phyloP scores from a whole-genome alignment of 768 basidiomycete species.

The Xanthoconium purpureum region DNA sequence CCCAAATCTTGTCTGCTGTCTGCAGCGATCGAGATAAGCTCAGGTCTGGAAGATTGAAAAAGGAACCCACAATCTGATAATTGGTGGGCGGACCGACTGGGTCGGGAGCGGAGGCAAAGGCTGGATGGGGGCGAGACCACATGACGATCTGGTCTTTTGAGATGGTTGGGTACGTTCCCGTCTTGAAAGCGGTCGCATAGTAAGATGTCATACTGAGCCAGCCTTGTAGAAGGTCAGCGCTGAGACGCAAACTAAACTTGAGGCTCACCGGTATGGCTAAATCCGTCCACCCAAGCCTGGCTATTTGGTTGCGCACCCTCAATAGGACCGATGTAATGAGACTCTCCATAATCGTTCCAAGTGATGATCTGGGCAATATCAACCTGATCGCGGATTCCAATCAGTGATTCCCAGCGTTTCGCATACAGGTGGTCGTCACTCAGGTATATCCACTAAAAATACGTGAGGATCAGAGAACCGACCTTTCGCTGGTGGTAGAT shows the following conservation, averaged over 20 bases:
- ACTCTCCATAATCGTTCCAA: slow-evolving; percentile 78
- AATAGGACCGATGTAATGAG: slow-evolving; percentile 77
- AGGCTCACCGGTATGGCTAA: slow-evolving; percentile 45
- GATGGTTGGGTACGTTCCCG: slow-evolving; percentile 56
- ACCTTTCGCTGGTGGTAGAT: background rate
- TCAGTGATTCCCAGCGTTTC: slow-evolving; percentile 65
- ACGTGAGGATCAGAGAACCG: background rate
- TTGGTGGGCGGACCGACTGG: slow-evolving; percentile 53
- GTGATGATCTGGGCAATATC: slow-evolving; percentile 62
- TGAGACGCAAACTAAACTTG: background rate
- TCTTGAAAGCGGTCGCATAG: slow-evolving; percentile 72
- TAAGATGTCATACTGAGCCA: slow-evolving; percentile 66
- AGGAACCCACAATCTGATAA: slow-evolving; percentile 48
- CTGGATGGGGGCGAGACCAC: slow-evolving; percentile 71
- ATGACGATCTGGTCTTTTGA: slow-evolving; percentile 61
- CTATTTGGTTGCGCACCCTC: slow-evolving; percentile 66
- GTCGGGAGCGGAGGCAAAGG: slow-evolving; percentile 52
- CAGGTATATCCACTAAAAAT: slow-evolving; percentile 57
- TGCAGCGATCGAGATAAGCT: slow-evolving; percentile 25
- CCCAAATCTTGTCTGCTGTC: slow-evolving; percentile 68
- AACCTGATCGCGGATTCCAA: slow-evolving; percentile 52
- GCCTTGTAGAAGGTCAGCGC: slow-evolving; percentile 32
- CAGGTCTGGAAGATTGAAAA: background rate
- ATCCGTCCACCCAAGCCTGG: slow-evolving; percentile 66
- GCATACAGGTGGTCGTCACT: slow-evolving; percentile 66